Conservation (phyloP, 768 basidiomycete genomes). For the Arthromyces matolae region DNA sequence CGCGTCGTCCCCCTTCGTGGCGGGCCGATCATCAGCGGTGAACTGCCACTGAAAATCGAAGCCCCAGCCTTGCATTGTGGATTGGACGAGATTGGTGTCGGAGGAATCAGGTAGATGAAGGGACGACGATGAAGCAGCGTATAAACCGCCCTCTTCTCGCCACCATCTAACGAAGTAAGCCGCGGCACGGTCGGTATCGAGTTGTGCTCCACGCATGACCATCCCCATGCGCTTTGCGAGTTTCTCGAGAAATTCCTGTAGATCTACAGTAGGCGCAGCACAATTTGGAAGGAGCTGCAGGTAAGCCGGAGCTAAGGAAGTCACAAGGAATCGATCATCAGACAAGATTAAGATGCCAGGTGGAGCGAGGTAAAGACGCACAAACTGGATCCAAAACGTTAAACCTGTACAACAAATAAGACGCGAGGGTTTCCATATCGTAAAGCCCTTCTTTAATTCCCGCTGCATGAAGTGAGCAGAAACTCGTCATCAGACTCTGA, state of each 20-base stretch:
- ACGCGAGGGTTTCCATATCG: constrained; percentile 77
- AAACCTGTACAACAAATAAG: constrained; percentile 83
- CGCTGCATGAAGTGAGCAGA: constrained; percentile 42
- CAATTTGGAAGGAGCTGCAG: constrained; percentile 54
- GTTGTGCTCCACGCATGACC: constrained; percentile 70
- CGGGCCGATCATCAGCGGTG: constrained; percentile 24
- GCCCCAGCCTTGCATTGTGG: constrained; percentile 65
- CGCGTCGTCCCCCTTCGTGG: constrained; percentile 21
- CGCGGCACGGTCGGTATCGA: constrained; percentile 69
- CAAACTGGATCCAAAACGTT: constrained; percentile 72
- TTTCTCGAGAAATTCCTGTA: constrained; percentile 61
- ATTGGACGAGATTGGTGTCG: constrained; percentile 2
- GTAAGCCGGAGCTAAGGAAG: constrained; percentile 65
- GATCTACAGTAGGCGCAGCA: constrained; percentile 54
- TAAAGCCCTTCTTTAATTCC: constrained; percentile 94
- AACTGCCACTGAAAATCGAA: constrained; percentile 78
- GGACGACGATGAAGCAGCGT: constrained; percentile 48
- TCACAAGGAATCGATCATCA: constrained; percentile 5
- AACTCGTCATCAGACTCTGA: constrained; percentile 15
- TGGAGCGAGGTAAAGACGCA: constrained; percentile 35
- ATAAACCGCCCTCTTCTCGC: constrained; percentile 68
- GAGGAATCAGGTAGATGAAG: constrained; percentile 15
- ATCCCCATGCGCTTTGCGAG: constrained; percentile 80
- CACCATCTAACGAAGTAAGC: constrained; percentile 86
- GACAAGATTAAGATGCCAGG: constrained; percentile 1